phyloP scores from a whole-genome alignment of 192 early-diverging fungal genomes.

The Chytriomyces sp. region DNA sequence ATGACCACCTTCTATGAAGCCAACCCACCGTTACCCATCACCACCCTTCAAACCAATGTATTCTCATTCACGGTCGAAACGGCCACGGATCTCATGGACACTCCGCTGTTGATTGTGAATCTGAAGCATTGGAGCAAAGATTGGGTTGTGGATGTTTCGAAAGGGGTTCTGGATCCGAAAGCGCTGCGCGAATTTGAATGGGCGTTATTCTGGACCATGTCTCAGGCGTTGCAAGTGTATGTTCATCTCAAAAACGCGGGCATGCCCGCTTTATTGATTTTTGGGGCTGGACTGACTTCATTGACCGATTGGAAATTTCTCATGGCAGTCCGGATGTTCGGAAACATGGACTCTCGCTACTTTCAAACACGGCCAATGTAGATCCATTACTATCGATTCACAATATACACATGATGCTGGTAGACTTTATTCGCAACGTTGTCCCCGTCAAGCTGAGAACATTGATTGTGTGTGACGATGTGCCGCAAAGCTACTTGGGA shows the following conservation, averaged over 20 bases:
- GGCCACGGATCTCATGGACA: neutral
- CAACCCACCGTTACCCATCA: constrained; percentile 12
- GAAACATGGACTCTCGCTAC: constrained; percentile 4
- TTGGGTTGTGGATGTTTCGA: neutral
- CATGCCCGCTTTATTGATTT: no score
- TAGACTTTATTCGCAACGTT: constrained; percentile 24
- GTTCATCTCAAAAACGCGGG: neutral
- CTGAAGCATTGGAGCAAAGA: constrained; percentile 13
- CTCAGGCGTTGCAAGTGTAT: constrained; percentile 18
- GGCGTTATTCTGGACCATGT: constrained; percentile 13
- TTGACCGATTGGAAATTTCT: no score
- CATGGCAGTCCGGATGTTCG: constrained; percentile 1
- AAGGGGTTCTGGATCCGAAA: neutral
- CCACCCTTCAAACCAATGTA: neutral
- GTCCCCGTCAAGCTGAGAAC: constrained; percentile 3
- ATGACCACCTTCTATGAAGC: neutral
- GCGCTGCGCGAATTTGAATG: neutral
- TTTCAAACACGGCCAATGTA: constrained; percentile 15
- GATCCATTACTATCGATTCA: neutral
- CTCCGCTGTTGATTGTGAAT: constrained; percentile 18
- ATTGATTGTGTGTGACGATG: constrained; percentile 2
- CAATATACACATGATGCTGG: constrained; percentile 22
- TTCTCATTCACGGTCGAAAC: neutral
- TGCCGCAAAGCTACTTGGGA: neutral
- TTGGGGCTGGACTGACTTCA: no score